phyloP scores from a whole-genome alignment of 2,329 filamentous ascomycete species.

The Phaeoacremonium minimum region DNA sequence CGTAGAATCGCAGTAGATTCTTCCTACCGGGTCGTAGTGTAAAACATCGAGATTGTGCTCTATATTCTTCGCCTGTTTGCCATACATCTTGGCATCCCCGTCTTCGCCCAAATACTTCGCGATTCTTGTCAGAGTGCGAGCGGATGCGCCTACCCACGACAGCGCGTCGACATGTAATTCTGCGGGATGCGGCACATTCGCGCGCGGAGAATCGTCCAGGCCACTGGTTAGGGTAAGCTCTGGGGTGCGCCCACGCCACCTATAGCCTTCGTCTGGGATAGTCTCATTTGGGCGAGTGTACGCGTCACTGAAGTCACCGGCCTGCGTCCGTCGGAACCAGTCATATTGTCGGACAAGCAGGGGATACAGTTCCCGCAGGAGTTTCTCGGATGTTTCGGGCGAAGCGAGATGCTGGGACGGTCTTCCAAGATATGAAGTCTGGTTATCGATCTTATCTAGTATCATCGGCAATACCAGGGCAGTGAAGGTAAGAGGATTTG shows the following conservation, averaged over 20 bases:
- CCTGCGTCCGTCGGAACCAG: conserved; percentile 87
- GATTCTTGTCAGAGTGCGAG: conserved; percentile 71
- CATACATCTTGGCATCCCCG: conserved; percentile 75
- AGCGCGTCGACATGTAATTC: conserved; percentile 90
- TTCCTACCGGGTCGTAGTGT: conserved; percentile 74
- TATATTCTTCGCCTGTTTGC: conserved; percentile 67
- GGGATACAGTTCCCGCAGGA: conserved; percentile 72
- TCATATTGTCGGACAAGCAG: conserved; percentile 81
- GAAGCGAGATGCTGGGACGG: conserved; percentile 18
- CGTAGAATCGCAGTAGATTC: conserved; percentile 84
- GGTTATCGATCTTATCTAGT: conserved; percentile 65
- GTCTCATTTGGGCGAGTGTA: conserved; percentile 5
- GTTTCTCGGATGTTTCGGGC: conserved; percentile 56
- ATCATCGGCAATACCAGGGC: conserved; percentile 81
- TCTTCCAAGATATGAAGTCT: conserved; percentile 58
- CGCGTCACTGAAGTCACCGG: conserved; percentile 67
- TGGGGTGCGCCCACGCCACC: conserved; percentile 82
- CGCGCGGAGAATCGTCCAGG: conserved; percentile 85
- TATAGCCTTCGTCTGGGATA: conserved; percentile 70
- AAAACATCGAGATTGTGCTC: conserved; percentile 78
- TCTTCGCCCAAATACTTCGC: conserved; percentile 64
- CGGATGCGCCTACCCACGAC: conserved; percentile 91
- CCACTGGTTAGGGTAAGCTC: conserved; percentile 83
- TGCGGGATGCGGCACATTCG: conserved; percentile 86
- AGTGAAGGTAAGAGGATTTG: conserved; percentile 78